Percentiles rank a stretch among this genome's conserved stretches.
phyloP scores from a whole-genome alignment of 139 green algal species.

The Zygnema cylindricum region DNA sequence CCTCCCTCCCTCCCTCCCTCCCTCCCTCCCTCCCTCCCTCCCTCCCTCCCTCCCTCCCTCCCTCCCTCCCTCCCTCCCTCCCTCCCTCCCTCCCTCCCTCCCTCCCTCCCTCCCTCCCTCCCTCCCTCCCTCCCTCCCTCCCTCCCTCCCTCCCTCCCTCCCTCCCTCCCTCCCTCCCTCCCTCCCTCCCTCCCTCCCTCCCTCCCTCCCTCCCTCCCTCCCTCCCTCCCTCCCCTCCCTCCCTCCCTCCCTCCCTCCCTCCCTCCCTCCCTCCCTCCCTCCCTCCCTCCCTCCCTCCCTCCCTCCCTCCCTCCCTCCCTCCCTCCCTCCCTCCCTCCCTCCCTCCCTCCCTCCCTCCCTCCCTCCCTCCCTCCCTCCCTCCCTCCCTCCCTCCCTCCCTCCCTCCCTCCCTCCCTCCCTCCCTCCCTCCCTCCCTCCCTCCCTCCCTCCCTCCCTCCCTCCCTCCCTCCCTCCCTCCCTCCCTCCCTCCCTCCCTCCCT shows the following conservation, averaged over 20 bases:
- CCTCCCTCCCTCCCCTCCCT: neutral
- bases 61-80: neutral
- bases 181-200: neutral
- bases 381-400: too few relatives aligned
- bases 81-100: neutral
- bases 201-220: neutral
- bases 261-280: too few relatives aligned
- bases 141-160: neutral
- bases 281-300: too few relatives aligned
- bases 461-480: too few relatives aligned
- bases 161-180: neutral
- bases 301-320: too few relatives aligned
- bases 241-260: neutral
- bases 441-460: too few relatives aligned
- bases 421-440: too few relatives aligned
- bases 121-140: neutral
- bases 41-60: slow-evolving; percentile 10
- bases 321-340: too few relatives aligned
- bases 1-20: neutral
- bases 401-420: too few relatives aligned
- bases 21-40: neutral
- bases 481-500: too few relatives aligned
- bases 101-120: neutral
- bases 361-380: too few relatives aligned
- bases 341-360: too few relatives aligned